Conservation (phyloP, 331 rosid genomes). For the Quercus phellos region DNA sequence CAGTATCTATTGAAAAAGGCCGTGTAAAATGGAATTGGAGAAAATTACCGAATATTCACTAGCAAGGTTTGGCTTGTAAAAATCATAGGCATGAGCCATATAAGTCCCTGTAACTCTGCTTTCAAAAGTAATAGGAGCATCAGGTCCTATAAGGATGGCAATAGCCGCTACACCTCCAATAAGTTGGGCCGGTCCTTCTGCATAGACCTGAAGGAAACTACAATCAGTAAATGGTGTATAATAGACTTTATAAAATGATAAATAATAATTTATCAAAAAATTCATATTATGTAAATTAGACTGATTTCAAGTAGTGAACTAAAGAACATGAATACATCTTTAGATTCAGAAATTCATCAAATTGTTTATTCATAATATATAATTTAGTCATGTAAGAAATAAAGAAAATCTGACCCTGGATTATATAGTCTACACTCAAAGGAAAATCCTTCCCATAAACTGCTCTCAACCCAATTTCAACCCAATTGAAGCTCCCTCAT, state of each 20-base stretch:
- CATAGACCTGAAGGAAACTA: constrained; percentile 67
- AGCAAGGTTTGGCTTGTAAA: constrained; percentile 95
- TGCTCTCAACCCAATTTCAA: too few relatives aligned
- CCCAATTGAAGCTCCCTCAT: too few relatives aligned
- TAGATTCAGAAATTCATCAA: neutral
- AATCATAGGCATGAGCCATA: constrained; percentile 88
- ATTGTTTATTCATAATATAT: too few relatives aligned
- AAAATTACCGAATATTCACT: constrained; percentile 94
- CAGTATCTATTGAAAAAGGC: neutral
- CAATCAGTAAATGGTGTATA: neutral
- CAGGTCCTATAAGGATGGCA: constrained; percentile 82
- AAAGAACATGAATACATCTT: neutral
- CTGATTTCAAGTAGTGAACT: neutral
- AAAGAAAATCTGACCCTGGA: neutral
- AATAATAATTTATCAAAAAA: neutral
- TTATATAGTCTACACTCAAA: too few relatives aligned
- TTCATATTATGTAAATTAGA: neutral
- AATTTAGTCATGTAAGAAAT: neutral
- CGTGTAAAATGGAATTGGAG: neutral
- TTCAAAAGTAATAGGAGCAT: constrained; percentile 90
- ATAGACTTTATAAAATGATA: neutral
- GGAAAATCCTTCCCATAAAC: too few relatives aligned
- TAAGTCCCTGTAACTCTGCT: constrained; percentile 91
- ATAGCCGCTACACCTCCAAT: constrained; percentile 98
- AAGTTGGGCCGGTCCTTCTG: constrained; percentile 81